Percentiles rank a stretch among this genome's conserved stretches.
Evolutionary conservation across 2,329 filamentous ascomycete genomes (phyloP).

Genomic region (Zasmidium angulare): DNA sequence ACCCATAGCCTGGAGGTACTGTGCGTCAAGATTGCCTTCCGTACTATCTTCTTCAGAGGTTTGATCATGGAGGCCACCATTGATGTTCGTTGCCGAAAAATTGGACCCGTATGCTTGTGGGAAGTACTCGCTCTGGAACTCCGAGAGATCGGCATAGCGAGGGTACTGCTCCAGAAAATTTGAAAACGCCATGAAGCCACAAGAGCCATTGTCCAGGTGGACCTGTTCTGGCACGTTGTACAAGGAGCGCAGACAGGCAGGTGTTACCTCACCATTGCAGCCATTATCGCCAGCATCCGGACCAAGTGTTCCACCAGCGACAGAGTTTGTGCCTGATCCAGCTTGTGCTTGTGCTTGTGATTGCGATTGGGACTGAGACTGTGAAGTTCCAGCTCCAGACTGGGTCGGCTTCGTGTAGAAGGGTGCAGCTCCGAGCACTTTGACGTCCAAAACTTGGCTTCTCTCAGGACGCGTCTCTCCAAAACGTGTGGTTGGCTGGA

Average conservation of each 20-base stretch:
- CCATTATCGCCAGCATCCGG: not conserved
- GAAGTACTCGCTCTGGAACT: slow-evolving; percentile 56
- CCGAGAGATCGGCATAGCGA: slow-evolving; percentile 54
- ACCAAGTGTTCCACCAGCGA: slow-evolving; percentile 7
- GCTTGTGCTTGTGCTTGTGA: not conserved
- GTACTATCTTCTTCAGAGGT: slow-evolving; percentile 40
- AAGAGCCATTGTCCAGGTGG: slow-evolving; percentile 48
- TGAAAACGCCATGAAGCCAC: slow-evolving; percentile 44
- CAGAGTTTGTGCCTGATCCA: slow-evolving; percentile 40
- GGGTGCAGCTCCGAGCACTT: slow-evolving; percentile 13
- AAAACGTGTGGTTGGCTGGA: slow-evolving; percentile 62
- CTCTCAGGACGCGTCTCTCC: slow-evolving; percentile 39
- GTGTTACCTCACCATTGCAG: slow-evolving; percentile 46
- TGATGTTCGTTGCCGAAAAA: slow-evolving; percentile 58
- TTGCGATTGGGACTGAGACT: not conserved
- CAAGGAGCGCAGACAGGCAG: slow-evolving; percentile 52
- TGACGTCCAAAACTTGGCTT: slow-evolving; percentile 11
- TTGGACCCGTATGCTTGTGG: slow-evolving; percentile 49
- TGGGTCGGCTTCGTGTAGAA: slow-evolving; percentile 14
- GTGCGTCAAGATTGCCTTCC: slow-evolving; percentile 65
- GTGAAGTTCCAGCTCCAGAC: not conserved
- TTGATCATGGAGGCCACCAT: slow-evolving; percentile 53
- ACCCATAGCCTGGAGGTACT: slow-evolving; percentile 59
- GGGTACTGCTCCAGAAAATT: slow-evolving; percentile 50
- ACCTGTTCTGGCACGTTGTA: slow-evolving; percentile 49